Evolutionary conservation across 2,329 filamentous ascomycete species (phyloP).

Genomic region (Colletotrichum viniferum): DNA sequence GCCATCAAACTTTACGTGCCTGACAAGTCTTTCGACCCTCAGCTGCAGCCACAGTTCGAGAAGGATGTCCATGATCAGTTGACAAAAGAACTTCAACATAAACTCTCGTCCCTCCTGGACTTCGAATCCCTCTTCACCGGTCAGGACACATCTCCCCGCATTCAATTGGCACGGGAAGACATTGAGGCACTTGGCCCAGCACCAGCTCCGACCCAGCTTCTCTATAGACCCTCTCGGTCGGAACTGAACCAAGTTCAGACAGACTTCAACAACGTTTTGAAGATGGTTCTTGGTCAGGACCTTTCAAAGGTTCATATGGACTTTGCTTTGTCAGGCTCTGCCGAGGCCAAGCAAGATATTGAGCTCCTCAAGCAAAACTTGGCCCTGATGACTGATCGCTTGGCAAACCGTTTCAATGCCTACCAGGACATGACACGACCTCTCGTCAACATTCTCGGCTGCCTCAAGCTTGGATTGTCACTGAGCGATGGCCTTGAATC

Average conservation of each 20-base stretch:
- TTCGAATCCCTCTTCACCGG: constrained; percentile 75
- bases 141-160: constrained; percentile 69
- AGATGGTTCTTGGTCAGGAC: constrained; percentile 59
- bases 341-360: constrained; percentile 45
- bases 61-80: constrained; percentile 62
- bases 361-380: constrained; percentile 61
- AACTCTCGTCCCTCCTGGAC: constrained; percentile 62
- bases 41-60: constrained; percentile 69
- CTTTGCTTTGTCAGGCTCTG: constrained; percentile 32
- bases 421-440: constrained; percentile 88
- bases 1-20: constrained; percentile 84
- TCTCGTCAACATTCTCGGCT: constrained; percentile 78
- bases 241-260: constrained; percentile 76
- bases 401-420: constrained; percentile 72
- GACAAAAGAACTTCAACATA: constrained; percentile 56
- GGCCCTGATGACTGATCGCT: constrained; percentile 70
- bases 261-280: constrained; percentile 80
- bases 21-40: constrained; percentile 84
- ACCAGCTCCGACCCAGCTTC: constrained; percentile 65
- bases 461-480: constrained; percentile 76
- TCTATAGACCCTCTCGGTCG: constrained; percentile 74
- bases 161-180: constrained; percentile 65
- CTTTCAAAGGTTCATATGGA: constrained; percentile 42
- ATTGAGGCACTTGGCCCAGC: constrained; percentile 68
- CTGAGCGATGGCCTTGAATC: constrained; percentile 53